A percentile compares a stretch with the other conserved stretches of the same genome.
Conservation (phyloP, 495 filamentous ascomycete species). For the Penicillium paxilli region DNA sequence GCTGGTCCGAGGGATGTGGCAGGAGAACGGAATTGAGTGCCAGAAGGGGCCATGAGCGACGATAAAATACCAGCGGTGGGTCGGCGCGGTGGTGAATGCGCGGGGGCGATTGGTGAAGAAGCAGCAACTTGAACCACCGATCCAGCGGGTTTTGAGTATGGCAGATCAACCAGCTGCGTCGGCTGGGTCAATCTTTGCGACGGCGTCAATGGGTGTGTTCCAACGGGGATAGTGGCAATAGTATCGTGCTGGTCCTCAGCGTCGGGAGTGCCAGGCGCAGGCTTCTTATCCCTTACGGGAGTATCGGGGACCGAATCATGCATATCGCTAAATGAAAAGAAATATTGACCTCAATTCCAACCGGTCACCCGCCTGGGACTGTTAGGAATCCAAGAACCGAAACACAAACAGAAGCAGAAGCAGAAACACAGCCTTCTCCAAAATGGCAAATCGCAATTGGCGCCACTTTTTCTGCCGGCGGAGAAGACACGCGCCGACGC, state of each 20-base stretch:
- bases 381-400: conserved; percentile 13
- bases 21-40: conserved; percentile 69
- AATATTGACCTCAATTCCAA: neutral
- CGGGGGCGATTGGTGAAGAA: conserved; percentile 68
- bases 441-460: no score
- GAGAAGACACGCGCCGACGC: conserved; percentile 26
- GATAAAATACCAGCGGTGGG: conserved; percentile 45
- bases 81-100: conserved; percentile 47
- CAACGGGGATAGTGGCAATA: conserved; percentile 59
- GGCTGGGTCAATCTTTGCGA: conserved; percentile 62
- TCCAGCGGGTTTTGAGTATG: conserved; percentile 25
- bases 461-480: conserved; percentile 33
- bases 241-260: conserved; percentile 54
- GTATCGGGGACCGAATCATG: conserved; percentile 48
- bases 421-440: no score
- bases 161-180: conserved; percentile 63
- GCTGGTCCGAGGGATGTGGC: conserved; percentile 25
- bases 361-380: conserved; percentile 15
- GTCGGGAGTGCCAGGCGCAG: conserved; percentile 34
- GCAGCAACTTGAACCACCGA: conserved; percentile 77
- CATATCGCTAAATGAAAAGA: conserved; percentile 19
- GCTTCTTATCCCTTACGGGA: conserved; percentile 49
- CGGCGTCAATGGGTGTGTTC: conserved; percentile 34
- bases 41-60: conserved; percentile 72
- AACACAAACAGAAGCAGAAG: no score